Conservation (phyloP, 2,329 filamentous ascomycete species). For the Fusarium sp. region DNA sequence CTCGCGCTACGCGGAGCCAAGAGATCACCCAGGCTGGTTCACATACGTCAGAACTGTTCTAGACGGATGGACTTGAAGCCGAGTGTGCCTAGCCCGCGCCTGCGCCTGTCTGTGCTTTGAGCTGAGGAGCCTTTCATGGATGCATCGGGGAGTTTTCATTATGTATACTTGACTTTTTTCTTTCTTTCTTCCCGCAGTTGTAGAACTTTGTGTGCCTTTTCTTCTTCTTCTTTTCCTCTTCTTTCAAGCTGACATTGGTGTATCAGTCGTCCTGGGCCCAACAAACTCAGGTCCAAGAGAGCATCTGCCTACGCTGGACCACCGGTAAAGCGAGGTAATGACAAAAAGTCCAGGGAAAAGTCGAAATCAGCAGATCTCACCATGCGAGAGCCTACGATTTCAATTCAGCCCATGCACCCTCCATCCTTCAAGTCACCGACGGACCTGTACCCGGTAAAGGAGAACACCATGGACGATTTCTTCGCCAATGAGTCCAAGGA, state of each 20-base stretch:
- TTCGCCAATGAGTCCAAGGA: constrained; percentile 24
- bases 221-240: constrained; percentile 3
- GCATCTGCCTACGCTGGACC: constrained; percentile 36
- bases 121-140: constrained; percentile 1
- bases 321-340: constrained; percentile 22
- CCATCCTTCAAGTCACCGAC: constrained; percentile 31
- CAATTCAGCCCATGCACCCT: constrained; percentile 37
- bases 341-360: constrained; percentile 21
- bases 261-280: constrained; percentile 40
- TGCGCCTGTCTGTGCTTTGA: constrained; percentile 14
- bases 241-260: constrained; percentile 20
- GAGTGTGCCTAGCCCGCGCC: constrained; percentile 40
- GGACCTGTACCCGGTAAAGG: constrained; percentile 37
- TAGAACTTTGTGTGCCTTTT: constrained; percentile 1
- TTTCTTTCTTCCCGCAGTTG: neutral
- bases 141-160: constrained; percentile 9
- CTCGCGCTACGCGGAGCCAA: constrained; percentile 39
- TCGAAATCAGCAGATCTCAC: constrained; percentile 16
- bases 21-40: constrained; percentile 27
- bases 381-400: constrained; percentile 41
- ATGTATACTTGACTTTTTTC: constrained; percentile 21
- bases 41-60: constrained; percentile 43
- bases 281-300: constrained; percentile 43
- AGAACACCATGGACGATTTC: constrained; percentile 31
- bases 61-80: constrained; percentile 35